Conservation (phyloP, 768 basidiomycete genomes). For the Serendipita vermifera region DNA sequence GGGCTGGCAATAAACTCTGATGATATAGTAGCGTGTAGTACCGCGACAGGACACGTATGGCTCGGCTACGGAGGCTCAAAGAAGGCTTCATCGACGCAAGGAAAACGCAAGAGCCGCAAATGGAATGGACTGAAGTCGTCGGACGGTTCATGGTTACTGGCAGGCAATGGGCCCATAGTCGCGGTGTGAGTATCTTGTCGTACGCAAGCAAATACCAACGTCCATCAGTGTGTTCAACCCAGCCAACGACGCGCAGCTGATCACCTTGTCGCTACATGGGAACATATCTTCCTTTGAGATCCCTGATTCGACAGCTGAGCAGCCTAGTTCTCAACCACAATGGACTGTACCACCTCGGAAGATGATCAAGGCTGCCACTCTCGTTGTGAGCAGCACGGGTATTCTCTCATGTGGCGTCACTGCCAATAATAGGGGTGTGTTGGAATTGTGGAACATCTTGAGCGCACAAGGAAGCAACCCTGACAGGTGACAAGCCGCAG, state of each 20-base stretch:
- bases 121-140: not conserved
- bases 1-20: not conserved
- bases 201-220: not conserved
- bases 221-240: not conserved
- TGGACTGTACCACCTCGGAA: not conserved
- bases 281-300: not conserved
- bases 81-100: not conserved
- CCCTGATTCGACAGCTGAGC: not conserved
- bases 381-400: not conserved
- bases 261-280: not conserved
- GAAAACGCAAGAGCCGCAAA: slow-evolving; percentile 1
- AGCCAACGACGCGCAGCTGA: not conserved
- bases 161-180: slow-evolving; percentile 5
- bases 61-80: slow-evolving; percentile 1
- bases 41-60: not conserved
- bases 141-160: not conserved
- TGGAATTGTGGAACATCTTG: too few species aligned
- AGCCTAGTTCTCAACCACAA: not conserved
- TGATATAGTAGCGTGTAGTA: not conserved
- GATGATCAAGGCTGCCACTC: not conserved
- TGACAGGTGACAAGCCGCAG: too few species aligned
- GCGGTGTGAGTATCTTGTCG: not conserved
- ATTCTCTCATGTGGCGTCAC: not conserved
- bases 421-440: not conserved
- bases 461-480: too few species aligned